These are phyloP conservation scores for Eucalyptus shirleyi DNA, from an alignment of 345 rosid species.

Conservation along the genomic window DNA sequence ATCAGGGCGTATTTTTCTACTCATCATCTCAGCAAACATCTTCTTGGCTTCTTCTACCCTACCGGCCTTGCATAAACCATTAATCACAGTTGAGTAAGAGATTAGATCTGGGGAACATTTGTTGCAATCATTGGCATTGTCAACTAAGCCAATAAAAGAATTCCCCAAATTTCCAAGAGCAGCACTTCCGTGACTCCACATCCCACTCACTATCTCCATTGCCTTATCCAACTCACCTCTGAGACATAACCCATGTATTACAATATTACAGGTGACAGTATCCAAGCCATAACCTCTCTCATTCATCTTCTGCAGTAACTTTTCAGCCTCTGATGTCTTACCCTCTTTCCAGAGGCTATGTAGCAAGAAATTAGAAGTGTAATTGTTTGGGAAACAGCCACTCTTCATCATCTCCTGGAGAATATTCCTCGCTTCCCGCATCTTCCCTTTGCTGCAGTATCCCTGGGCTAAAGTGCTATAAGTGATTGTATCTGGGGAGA, in stretches of 20 bases:
- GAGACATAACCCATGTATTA: conserved; percentile 76
- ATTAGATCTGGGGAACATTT: conserved; percentile 71
- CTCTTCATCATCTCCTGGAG: conserved; percentile 66
- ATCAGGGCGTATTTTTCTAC: conserved; percentile 70
- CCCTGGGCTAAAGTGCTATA: conserved; percentile 72
- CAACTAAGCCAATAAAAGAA: conserved; percentile 61
- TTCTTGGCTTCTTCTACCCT: conserved; percentile 79
- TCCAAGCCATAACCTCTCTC: conserved; percentile 70
- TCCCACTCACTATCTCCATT: conserved; percentile 57
- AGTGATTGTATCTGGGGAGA: conserved; percentile 64
- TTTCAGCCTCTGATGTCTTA: conserved; percentile 73
- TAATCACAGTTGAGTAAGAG: conserved; percentile 67
- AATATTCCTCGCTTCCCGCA: conserved; percentile 41
- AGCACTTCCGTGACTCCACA: conserved; percentile 88
- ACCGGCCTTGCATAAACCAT: conserved; percentile 68
- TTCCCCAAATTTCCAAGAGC: conserved; percentile 84
- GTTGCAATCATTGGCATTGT: conserved; percentile 37
- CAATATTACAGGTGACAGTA: conserved; percentile 83
- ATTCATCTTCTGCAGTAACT: conserved; percentile 73
- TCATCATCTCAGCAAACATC: conserved; percentile 69
- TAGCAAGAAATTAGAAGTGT: conserved; percentile 77
- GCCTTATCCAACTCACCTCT: conserved; percentile 81
- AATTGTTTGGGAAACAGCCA: conserved; percentile 56
- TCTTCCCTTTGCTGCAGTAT: conserved; percentile 57
- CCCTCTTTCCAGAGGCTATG: conserved; percentile 74